phyloP scores from a whole-genome alignment of 176 grass and related monocot genomes.

The Musa troglodytarum region DNA sequence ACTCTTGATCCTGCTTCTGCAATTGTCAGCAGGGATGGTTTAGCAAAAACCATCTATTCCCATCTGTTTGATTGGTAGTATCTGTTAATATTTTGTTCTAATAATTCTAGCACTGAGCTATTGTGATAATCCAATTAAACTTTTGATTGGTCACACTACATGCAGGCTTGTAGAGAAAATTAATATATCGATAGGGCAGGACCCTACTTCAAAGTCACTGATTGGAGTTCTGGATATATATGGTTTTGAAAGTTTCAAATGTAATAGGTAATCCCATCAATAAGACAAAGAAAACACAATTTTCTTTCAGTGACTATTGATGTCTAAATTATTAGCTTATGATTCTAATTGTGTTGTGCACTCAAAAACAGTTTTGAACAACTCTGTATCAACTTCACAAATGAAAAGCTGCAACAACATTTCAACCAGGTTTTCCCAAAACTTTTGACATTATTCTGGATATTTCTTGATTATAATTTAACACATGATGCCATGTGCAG shows the following conservation, averaged over 20 bases:
- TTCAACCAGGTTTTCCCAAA: constrained; percentile 73
- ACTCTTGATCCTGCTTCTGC: constrained; percentile 80
- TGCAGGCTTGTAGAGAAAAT: constrained; percentile 91
- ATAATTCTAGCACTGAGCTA: neutral
- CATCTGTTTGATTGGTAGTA: constrained; percentile 89
- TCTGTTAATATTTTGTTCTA: neutral
- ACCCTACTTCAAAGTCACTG: constrained; percentile 59
- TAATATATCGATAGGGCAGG: constrained; percentile 91
- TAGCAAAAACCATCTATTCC: constrained; percentile 80
- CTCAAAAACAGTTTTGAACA: constrained; percentile 73
- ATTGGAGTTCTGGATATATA: constrained; percentile 99
- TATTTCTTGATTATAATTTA: neutral
- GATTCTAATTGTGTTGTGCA: constrained; percentile 25
- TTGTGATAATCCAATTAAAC: neutral
- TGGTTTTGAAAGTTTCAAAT: constrained; percentile 98
- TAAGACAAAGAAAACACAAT: constrained; percentile 1
- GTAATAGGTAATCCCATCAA: constrained; percentile 54
- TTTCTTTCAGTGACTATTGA: constrained; percentile 3
- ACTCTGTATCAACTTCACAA: constrained; percentile 89
- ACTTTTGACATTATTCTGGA: constrained; percentile 10
- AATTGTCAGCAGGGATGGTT: constrained; percentile 80
- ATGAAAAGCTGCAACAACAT: constrained; percentile 94
- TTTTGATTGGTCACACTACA: neutral
- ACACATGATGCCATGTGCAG: constrained; percentile 24
- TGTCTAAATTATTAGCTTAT: constrained; percentile 4